A percentile compares a stretch with the other conserved stretches of the same genome.
phyloP scores from a whole-genome alignment of 2,329 filamentous ascomycete species.

The Ceratocystiopsis minuta region DNA sequence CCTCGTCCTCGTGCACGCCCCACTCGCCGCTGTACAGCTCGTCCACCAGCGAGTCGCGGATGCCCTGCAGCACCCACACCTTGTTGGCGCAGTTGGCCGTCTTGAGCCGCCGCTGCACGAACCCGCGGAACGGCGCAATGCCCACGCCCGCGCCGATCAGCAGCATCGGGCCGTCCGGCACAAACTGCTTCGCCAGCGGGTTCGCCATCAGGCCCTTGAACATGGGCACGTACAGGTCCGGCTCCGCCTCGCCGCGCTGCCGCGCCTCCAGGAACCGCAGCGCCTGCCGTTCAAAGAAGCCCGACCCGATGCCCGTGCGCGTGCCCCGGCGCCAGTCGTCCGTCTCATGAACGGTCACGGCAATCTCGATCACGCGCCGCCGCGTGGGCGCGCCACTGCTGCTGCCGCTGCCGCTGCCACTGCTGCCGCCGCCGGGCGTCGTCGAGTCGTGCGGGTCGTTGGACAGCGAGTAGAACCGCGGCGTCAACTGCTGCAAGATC shows the following conservation, averaged over 20 bases:
- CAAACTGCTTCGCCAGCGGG: conserved; percentile 79
- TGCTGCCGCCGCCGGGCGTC: conserved; percentile 39
- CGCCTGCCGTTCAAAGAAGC: conserved; percentile 81
- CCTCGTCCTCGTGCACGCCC: conserved; percentile 77
- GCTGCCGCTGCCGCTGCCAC: too few species aligned
- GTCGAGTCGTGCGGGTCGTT: conserved; percentile 75
- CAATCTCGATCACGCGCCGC: conserved; percentile 78
- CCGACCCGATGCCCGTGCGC: conserved; percentile 76
- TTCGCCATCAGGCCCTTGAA: conserved; percentile 98
- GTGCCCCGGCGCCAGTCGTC: conserved; percentile 55
- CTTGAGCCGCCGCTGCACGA: conserved; percentile 84
- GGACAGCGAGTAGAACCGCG: conserved; percentile 92
- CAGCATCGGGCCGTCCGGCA: conserved; percentile 89
- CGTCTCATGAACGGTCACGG: conserved; percentile 86
- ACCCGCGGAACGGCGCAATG: conserved; percentile 92
- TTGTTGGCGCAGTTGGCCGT: conserved; percentile 95
- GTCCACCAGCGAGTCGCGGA: conserved; percentile 85
- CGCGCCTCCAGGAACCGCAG: conserved; percentile 52
- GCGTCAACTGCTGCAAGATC: conserved; percentile 76
- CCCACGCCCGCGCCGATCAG: conserved; percentile 92
- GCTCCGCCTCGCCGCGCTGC: conserved; percentile 34
- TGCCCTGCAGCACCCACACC: conserved; percentile 88
- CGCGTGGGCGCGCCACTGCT: conserved; percentile 14
- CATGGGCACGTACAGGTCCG: conserved; percentile 71
- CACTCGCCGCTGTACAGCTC: conserved; percentile 95